phyloP scores from a whole-genome alignment of 179 eudicot genomes.

The Nepenthes alata region DNA sequence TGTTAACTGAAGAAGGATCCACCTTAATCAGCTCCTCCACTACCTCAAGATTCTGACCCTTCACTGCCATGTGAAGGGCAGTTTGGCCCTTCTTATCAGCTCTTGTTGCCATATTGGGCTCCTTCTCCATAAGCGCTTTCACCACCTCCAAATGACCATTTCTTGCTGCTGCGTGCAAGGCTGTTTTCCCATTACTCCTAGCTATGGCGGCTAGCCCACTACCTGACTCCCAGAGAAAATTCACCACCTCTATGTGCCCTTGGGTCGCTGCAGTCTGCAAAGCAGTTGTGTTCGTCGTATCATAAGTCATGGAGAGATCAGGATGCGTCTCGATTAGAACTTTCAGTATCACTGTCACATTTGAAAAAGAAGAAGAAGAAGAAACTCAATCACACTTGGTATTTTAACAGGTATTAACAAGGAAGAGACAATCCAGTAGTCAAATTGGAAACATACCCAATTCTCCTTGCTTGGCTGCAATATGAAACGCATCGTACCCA shows the following conservation, averaged over 20 bases:
- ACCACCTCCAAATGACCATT: constrained; percentile 77
- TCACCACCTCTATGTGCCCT: constrained; percentile 73
- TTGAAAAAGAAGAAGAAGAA: constrained; percentile 4
- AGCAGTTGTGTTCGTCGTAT: constrained; percentile 71
- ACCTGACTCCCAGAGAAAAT: constrained; percentile 52
- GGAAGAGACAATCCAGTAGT: background rate
- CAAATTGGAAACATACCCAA: constrained; percentile 33
- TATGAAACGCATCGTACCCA: constrained; percentile 79
- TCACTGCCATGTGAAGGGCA: constrained; percentile 92
- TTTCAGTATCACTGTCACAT: constrained; percentile 45
- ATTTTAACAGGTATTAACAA: background rate
- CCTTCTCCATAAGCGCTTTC: constrained; percentile 52
- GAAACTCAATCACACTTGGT: background rate
- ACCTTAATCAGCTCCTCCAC: constrained; percentile 59
- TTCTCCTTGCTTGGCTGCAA: constrained; percentile 88
- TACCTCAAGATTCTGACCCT: constrained; percentile 74
- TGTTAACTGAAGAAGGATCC: constrained; percentile 46
- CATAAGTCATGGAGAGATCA: constrained; percentile 87
- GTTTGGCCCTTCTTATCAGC: constrained; percentile 86
- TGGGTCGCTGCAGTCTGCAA: constrained; percentile 87
- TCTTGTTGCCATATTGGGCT: constrained; percentile 39
- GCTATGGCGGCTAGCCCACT: constrained; percentile 69
- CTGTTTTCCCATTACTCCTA: constrained; percentile 86
- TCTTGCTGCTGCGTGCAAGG: constrained; percentile 77
- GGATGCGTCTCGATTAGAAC: constrained; percentile 79